Conservation (phyloP, 2,329 filamentous ascomycete genomes). For the Hymenoscyphus repandus region DNA sequence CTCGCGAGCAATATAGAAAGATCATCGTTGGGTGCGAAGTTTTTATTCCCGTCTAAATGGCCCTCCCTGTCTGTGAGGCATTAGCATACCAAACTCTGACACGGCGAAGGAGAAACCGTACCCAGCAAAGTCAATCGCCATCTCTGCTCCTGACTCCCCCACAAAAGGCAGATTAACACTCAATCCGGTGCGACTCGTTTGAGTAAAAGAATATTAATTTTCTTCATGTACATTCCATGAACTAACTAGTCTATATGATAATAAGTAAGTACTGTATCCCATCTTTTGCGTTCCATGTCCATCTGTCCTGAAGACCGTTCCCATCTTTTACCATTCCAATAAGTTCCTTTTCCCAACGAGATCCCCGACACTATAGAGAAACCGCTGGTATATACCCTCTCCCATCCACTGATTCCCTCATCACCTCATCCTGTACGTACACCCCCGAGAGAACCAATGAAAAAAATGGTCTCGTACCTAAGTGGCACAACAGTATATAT, state of each 20-base stretch:
- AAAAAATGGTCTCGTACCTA: background rate
- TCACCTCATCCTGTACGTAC: background rate
- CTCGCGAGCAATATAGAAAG: too few species aligned
- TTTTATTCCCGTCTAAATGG: too few species aligned
- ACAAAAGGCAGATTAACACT: too few species aligned
- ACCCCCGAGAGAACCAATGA: background rate
- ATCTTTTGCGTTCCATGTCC: background rate
- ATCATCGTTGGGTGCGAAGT: too few species aligned
- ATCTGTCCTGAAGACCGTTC: background rate
- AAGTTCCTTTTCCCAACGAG: too few species aligned
- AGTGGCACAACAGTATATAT: background rate
- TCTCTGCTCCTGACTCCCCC: too few species aligned
- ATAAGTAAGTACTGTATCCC: background rate
- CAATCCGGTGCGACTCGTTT: background rate
- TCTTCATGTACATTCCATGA: background rate
- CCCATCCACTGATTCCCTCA: background rate
- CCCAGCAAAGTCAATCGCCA: too few species aligned
- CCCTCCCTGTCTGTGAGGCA: too few species aligned
- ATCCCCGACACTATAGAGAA: too few species aligned
- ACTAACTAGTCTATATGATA: background rate
- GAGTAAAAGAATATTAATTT: background rate
- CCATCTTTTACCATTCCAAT: background rate
- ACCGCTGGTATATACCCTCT: background rate
- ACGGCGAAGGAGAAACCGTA: too few species aligned
- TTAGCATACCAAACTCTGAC: too few species aligned